phyloP scores from a whole-genome alignment of 2,329 filamentous ascomycete genomes.

The Chrysosporium keratinophilum region DNA sequence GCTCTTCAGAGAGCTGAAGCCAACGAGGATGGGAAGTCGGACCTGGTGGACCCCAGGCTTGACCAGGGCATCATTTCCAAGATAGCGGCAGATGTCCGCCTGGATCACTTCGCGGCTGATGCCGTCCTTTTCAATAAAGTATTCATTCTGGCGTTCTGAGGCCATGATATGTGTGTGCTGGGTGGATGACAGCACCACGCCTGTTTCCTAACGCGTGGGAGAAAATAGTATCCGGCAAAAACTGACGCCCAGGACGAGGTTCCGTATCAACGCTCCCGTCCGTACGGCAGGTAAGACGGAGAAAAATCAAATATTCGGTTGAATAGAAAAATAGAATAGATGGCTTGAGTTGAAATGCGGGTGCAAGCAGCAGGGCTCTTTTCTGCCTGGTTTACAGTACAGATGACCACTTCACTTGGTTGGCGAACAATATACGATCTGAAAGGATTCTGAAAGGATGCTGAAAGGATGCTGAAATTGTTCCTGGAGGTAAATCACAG shows the following conservation, averaged over 20 bases:
- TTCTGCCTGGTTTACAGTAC: neutral
- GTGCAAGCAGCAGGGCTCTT: neutral
- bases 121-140: constrained; percentile 68
- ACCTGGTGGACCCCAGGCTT: constrained; percentile 66
- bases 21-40: constrained; percentile 25
- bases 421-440: neutral
- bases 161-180: constrained; percentile 13
- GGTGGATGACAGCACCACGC: constrained; percentile 11
- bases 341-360: neutral
- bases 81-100: constrained; percentile 71
- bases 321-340: constrained; percentile 1
- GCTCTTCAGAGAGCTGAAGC: neutral
- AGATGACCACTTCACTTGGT: neutral
- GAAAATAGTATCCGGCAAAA: neutral
- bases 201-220: neutral
- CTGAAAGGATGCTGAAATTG: neutral
- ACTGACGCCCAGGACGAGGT: neutral
- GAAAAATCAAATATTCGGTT: neutral
- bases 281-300: neutral
- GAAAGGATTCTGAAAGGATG: neutral
- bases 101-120: constrained; percentile 78
- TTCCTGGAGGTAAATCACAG: neutral
- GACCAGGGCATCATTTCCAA: constrained; percentile 72
- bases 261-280: neutral
- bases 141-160: constrained; percentile 52